These are phyloP conservation scores for Colletotrichum orchidophilum DNA, from an alignment of 2,329 filamentous ascomycete genomes.

Conservation along the genomic window DNA sequence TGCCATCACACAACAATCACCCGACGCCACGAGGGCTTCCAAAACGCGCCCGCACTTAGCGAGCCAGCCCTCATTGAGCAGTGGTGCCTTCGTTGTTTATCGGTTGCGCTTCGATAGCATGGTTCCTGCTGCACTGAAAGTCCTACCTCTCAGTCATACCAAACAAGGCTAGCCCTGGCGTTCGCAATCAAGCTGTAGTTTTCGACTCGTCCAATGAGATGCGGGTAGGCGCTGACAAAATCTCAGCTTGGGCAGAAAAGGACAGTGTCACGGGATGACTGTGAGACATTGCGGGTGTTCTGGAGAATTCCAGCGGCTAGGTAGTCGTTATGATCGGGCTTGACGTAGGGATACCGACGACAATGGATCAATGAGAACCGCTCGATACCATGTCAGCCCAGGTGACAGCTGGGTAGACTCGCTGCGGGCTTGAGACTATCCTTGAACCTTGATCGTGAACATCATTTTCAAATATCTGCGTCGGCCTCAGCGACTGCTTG, in stretches of 20 bases:
- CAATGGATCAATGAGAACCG: neutral
- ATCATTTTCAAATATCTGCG: neutral
- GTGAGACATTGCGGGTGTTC: slow-evolving; percentile 9
- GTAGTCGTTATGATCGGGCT: neutral
- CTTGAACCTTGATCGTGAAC: neutral
- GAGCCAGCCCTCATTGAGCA: slow-evolving; percentile 3
- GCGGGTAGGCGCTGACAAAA: neutral
- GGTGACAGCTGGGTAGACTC: neutral
- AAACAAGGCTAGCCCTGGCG: slow-evolving; percentile 18
- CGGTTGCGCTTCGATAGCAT: neutral
- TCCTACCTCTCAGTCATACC: neutral
- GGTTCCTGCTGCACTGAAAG: neutral
- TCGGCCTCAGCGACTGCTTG: neutral
- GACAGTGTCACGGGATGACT: slow-evolving; percentile 1
- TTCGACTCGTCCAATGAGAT: neutral
- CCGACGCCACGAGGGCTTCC: slow-evolving; percentile 18
- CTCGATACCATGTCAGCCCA: neutral
- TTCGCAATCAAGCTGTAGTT: neutral
- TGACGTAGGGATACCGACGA: neutral
- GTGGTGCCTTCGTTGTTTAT: slow-evolving; percentile 13
- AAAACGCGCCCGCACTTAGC: slow-evolving; percentile 22
- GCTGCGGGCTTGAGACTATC: neutral
- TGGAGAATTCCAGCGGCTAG: slow-evolving; percentile 1
- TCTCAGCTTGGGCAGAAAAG: slow-evolving; percentile 8
- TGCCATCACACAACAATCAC: slow-evolving; percentile 5